Evolutionary conservation across 495 filamentous ascomycete genomes (phyloP), one percentile per base, ranked within the genome.

Genomic region (Neurospora sp.): DNA sequence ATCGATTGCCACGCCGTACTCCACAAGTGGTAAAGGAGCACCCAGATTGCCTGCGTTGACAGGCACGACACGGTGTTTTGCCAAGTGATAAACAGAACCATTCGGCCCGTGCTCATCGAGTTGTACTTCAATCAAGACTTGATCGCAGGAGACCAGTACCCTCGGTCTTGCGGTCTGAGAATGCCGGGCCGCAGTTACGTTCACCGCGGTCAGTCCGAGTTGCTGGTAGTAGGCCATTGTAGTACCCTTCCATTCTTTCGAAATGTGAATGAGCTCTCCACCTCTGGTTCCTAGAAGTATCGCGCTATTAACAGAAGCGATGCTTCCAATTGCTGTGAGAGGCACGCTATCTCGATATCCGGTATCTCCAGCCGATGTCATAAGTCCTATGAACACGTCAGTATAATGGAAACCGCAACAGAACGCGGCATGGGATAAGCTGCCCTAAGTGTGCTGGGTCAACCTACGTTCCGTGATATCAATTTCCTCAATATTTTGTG

Each of bases 231-330:
- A 35, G 68, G 78, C 20, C 31, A 70, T 71, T 18, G 69, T 22
- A 22, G 61, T 31, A 35, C 42, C 68, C 9, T 39, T 68, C 44
- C 35, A n/a, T 10, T 72, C 27, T 9, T 45, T 72, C 41, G 84
- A 53, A 10, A 76, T 83, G 41, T 65, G 53, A 65, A 86, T 74
- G n/a, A 87, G 79, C 12, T 85, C 80, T 3, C 85, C 85, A 69
- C 81, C 78, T 27, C 83, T 79, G n/a, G 84, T 84, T 18, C 85
- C 85, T 3, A 81, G 71, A 8, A 82, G 38, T 12, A 86, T 72
- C 12, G 40, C 69, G 69, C 41, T 71, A 71, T 70, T 69, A 39
- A 45, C 69, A 9, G 73, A 72, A 18, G 77, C 75, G 38, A 85
- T 81, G 72, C 80, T 85, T 22, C 77, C 81, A 22, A 84, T 76